phyloP scores from a whole-genome alignment of 1,139 yeast species.

The Yamadazyma atmosphaerica region DNA sequence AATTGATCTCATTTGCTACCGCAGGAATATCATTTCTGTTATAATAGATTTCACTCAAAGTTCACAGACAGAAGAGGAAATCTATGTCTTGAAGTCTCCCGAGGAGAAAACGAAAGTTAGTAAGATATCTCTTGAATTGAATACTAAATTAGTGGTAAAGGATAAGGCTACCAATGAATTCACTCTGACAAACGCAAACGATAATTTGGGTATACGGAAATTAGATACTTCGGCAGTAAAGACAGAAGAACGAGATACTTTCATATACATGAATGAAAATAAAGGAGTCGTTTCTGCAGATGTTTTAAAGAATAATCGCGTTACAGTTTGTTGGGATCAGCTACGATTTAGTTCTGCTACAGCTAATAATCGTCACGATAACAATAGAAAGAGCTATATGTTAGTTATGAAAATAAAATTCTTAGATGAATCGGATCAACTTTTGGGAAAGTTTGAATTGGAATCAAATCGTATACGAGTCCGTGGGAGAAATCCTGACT shows the following conservation, averaged over 20 bases:
- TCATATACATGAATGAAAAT: not conserved
- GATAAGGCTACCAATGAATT: not conserved
- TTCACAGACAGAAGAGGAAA: not conserved
- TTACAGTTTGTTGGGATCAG: not conserved
- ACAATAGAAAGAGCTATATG: not conserved
- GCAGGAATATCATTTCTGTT: not conserved
- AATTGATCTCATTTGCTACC: not conserved
- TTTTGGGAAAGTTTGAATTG: not conserved
- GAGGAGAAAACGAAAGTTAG: not conserved
- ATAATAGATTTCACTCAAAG: not conserved
- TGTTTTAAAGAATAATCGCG: not conserved
- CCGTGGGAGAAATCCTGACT: not conserved
- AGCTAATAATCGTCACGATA: conserved; percentile 1
- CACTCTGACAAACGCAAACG: not conserved
- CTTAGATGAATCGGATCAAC: not conserved
- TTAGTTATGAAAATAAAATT: not conserved
- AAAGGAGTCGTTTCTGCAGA: not conserved
- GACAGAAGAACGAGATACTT: not conserved
- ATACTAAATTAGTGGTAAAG: not conserved
- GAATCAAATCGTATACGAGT: not conserved
- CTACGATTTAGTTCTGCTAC: not conserved
- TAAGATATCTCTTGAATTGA: not conserved
- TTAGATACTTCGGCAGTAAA: not conserved
- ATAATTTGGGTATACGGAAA: not conserved
- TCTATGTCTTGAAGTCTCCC: not conserved